Evolutionary conservation across 768 basidiomycete species (phyloP), one percentile per base, ranked within the genome.

Genomic region (Suillus tomentosus): DNA sequence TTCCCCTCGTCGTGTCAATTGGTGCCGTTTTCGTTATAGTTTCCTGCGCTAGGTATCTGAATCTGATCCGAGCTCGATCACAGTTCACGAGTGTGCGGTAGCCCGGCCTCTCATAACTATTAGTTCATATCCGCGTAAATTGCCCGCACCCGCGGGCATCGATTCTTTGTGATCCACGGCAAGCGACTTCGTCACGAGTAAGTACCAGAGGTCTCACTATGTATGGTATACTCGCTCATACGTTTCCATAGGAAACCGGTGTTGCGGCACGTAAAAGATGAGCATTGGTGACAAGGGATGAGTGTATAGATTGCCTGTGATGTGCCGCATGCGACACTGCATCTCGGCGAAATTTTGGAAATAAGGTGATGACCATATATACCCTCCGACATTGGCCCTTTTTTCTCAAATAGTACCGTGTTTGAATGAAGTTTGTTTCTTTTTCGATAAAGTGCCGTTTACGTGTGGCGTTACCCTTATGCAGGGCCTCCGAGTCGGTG

Each of bases 91-190:
- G 45, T 48, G 50, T 57, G 36, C 19, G 61, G 50, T 19, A 5
- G 68, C 48, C 56, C 54, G 24, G 42, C 61, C 53, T 37, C 37
- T 54, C 53, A 54, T 54, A 54, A 54, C 37, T 62, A 59, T 65
- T 67, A 63, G 47, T 66, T 75, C 75, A 77, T 77, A 66, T 75
- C 74, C 74, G 76, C 72, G 65, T 68, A 69, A 65, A 60, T 67
- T 50, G 11, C 61, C 56, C 66, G 53, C 13, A 65, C 72, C 61
- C 72, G 73, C 74, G 71, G 73, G 68, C 64, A 64, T 62, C 57
- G 64, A 69, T 65, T 63, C 6, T 50, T 61, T 61, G 64, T 67
- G 68, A 15, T 62, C 71, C 67, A 70, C 74, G 72, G 64, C 51
- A 65, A 62, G 69, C 65, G 64, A 42, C 57, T 56, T 67, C 57